Percentiles rank a stretch among this genome's conserved stretches.
Evolutionary conservation across 108 stramenopile species (phyloP).

Genomic region (Cyclotella atomus): DNA sequence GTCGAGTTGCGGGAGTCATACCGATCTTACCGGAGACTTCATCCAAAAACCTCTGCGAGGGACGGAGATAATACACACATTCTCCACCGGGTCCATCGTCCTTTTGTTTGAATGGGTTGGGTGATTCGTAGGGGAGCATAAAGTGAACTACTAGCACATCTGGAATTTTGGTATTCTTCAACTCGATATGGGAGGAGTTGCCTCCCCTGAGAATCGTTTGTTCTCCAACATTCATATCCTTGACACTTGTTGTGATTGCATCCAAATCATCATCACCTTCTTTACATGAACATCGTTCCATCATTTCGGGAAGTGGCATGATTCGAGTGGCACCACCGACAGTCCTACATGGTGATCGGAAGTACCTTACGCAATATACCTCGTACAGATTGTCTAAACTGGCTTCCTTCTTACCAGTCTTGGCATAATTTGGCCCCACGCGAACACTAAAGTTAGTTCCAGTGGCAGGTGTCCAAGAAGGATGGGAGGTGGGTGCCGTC

Average conservation of each 20-base stretch:
- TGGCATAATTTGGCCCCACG: slow-evolving; percentile 55
- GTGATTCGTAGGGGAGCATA: slow-evolving; percentile 55
- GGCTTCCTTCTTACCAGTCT: slow-evolving; percentile 47
- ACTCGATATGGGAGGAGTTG: slow-evolving; percentile 31
- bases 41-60: slow-evolving; percentile 50
- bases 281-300: neutral
- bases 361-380: slow-evolving; percentile 49
- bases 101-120: slow-evolving; percentile 51
- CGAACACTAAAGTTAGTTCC: slow-evolving; percentile 54
- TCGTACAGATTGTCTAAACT: slow-evolving; percentile 49
- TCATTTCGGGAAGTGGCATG: slow-evolving; percentile 44
- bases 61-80: slow-evolving; percentile 53
- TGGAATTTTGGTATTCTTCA: slow-evolving; percentile 40
- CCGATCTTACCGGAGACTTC: slow-evolving; percentile 45
- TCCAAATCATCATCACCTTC: slow-evolving; percentile 10
- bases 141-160: slow-evolving; percentile 58
- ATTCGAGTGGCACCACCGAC: slow-evolving; percentile 46
- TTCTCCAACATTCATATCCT: neutral
- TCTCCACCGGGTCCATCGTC: slow-evolving; percentile 58
- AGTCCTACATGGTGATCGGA: slow-evolving; percentile 34
- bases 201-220: neutral
- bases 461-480: slow-evolving; percentile 45
- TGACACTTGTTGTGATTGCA: neutral
- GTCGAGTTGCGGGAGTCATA: slow-evolving; percentile 53
- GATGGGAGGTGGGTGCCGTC: slow-evolving; percentile 29